Base-by-base conservation (phyloP, 2,329 filamentous ascomycete species). In the Knoxdaviesia capensis region DNA sequence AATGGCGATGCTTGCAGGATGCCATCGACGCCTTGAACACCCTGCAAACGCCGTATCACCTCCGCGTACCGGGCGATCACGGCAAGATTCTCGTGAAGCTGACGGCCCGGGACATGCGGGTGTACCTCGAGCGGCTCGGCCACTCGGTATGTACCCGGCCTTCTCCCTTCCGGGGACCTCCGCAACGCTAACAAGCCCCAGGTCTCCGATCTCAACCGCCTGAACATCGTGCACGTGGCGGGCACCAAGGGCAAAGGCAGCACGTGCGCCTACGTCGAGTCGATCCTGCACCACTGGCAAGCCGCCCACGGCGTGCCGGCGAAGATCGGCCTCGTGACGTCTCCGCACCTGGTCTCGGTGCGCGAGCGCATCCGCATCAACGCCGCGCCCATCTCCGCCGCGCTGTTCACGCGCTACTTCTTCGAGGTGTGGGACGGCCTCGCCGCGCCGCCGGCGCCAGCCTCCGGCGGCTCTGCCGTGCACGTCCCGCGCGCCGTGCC, bases 21-120 rank as follows among this genome's bases (percentile, higher is more conserved):
- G 90, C 88, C 39, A 77, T 96, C 48, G 66, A 76, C 50, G 75
- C 81, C 35, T 72, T 96, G 54, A 96, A 96, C 59, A 80, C 83
- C 38, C 74, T 96, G 41, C 90, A 98, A 59, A 85, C 82, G 36
- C 92, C 93, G 41, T 88, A 80, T 55, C 73, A 80, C 40, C 71
- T 85, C 41, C 64, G 76, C 47, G 71, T 68, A 31, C 75, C 82
- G 52, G 81, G 90, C 58, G 20, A 20, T 20, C 20, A 20, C 20
- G 20, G 20, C 20, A 20, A 20, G 20, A 20, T 20, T 20, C 20
- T 20, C 20, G 20, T 20, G 20, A 66, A 74, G 45, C 65, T 67
- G 43, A 65, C 81, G 6, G 75, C 90, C 39, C 71, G 74, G 3
- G 82, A 94, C 57, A 92, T 92, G 74, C 68, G 74, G 48, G 70